Conservation (phyloP, 306 rosid species). For the Fragaria nilgerrensis region DNA sequence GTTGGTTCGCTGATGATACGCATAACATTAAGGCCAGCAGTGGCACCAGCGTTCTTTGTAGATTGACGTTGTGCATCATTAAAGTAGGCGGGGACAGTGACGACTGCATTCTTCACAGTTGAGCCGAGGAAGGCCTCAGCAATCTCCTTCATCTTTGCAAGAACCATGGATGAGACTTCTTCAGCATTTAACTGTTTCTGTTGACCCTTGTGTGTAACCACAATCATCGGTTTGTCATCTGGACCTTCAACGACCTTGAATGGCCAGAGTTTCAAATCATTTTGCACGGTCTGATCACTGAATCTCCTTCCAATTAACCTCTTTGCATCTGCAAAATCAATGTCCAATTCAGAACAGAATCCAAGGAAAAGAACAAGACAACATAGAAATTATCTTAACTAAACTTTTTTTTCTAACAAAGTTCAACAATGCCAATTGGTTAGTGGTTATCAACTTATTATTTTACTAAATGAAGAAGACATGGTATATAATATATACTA, state of each 20-base stretch:
- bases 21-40: no score
- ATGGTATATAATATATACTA: no score
- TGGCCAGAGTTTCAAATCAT: neutral
- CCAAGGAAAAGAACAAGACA: no score
- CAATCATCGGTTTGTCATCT: neutral
- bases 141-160: neutral
- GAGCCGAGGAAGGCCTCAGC: neutral
- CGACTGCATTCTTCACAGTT: neutral
- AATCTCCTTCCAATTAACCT: neutral
- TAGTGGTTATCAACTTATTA: no score
- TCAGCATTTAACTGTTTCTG: neutral
- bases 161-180: neutral
- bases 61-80: neutral
- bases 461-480: no score
- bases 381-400: no score
- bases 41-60: no score
- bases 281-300: neutral
- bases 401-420: no score
- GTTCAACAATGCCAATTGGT: no score
- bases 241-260: slow-evolving; percentile 6
- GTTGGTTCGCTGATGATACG: no score
- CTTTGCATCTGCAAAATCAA: neutral
- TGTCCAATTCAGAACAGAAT: no score
- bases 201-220: neutral
- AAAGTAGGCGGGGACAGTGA: neutral